These are phyloP conservation scores for Globisporangium nunn DNA, from an alignment of 352 stramenopile genomes.

Conservation along the genomic window DNA sequence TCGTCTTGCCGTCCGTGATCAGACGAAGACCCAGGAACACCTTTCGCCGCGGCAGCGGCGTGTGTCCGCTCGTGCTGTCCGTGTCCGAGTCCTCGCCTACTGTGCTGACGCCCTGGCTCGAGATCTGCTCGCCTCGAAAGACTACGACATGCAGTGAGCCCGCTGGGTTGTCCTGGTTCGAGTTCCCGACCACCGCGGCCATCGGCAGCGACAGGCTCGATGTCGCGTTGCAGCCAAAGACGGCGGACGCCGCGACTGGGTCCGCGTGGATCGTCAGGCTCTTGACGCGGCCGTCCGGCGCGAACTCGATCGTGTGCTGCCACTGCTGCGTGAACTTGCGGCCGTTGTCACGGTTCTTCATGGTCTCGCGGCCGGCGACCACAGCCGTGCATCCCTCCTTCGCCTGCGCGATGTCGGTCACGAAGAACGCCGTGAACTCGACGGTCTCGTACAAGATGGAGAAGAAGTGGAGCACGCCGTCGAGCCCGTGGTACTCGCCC, in stretches of 20 bases:
- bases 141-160: conserved; percentile 70
- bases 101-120: conserved; percentile 36
- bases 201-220: conserved; percentile 82
- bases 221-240: conserved; percentile 85
- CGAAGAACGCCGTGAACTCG: conserved; percentile 85
- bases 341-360: conserved; percentile 85
- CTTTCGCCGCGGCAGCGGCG: conserved; percentile 19
- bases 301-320: conserved; percentile 88
- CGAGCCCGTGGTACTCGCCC: conserved; percentile 84
- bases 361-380: conserved; percentile 77
- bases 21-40: conserved; percentile 73
- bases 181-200: conserved; percentile 74
- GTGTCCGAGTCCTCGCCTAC: conserved; percentile 42
- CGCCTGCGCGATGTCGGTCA: conserved; percentile 83
- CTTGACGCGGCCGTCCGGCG: conserved; percentile 78
- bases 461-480: conserved; percentile 86
- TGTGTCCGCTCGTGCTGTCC: conserved; percentile 32
- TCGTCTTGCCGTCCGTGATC: conserved; percentile 81
- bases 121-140: conserved; percentile 82
- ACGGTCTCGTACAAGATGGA: conserved; percentile 87
- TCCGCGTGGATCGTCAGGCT: conserved; percentile 82
- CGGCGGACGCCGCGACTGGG: conserved; percentile 75
- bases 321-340: conserved; percentile 88
- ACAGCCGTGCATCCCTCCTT: conserved; percentile 80
- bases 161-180: conserved; percentile 67